Base-by-base conservation (phyloP, 805 yeast species). In the Yamadazyma olivae region DNA sequence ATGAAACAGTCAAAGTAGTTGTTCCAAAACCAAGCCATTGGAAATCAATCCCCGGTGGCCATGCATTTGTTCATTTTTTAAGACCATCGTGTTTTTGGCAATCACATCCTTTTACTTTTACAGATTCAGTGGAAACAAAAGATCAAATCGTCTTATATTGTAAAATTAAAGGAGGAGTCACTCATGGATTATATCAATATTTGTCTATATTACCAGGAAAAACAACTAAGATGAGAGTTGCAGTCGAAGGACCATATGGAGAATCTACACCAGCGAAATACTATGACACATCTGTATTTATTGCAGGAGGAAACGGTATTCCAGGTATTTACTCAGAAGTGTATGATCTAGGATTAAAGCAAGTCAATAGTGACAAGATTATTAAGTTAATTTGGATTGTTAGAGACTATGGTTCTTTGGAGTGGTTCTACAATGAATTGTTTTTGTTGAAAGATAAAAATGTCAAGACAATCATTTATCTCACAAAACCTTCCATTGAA, bases 271-370 rank as follows among this genome's bases (percentile, higher is more conserved):
- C 80, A 2, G 59, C 77, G 12, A 58, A 63, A 17, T 59, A 64
- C 29, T 81, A 71, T 46, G 73, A 77, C 32, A 70, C 74, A 38
- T 72, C 80, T 5, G 66, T 81, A 5, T 68, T 81, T 29, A 43
- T 83, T 17, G 83, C 90, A 6, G 90, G 88, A 32, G 91, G 93
- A 20, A 78, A 78, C 36, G 93, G 93, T 36, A 65, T 84, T 34
- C 80, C 91, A 1, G 85, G 79, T 16, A 58, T 70, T 17, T 56
- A 60, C 31, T 64, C 68, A 14, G 71, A 70, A 45, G 69, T 67
- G 29, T 36, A 48, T 26, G 54, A 59, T 38, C 40, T 60, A 35
- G 56, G 57, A 13, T 30, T 25, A 12, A 53, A 46, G 17, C 18
- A 14, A 16, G 6, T 6, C 6, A 27, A 43, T 18, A 49, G 57